Evolutionary conservation across 1,139 yeast species (phyloP), one percentile per base, ranked within the genome.

Genomic region (Sugiyamaella paludigena): DNA sequence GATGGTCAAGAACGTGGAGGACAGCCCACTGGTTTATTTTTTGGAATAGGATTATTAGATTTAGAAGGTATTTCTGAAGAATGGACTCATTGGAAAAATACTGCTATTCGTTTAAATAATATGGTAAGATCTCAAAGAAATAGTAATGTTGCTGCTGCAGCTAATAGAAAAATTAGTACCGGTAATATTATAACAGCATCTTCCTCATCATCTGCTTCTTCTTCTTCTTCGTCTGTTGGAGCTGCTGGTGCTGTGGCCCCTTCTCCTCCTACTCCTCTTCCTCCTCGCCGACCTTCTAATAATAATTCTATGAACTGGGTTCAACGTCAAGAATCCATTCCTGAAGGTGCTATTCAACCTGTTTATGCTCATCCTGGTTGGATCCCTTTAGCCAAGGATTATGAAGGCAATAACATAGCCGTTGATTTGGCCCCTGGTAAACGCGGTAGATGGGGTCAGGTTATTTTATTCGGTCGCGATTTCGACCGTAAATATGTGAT

Each of bases 351-450:
- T 7, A 73, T 89, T 30, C 87, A 85, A 61, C 74, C 77, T 2
- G 81, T 80, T 1, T 91, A 87, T 69, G 92, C 96, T 1, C 89
- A 88, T 65, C 82, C 88, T 6, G 81, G 79, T 62, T 91, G 98
- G 98, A 83, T 91, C 48, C 98, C 98, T 1, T 68, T 91, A 39
- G 79, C 88, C 16, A 87, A 95, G 10, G 98, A 91, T 65, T 82
- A 80, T 52, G 83, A 86, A 9, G 98, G 98, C 15, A 91, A 91
- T 69, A 88, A 88, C 63, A 82, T 91, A 47, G 98, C 91, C 43
- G 75, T 91, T 11, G 98, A 91, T 67, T 74, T 91, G 53, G 85
- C 92, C 2, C 97, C 97, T 1, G 96, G 87, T 3, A 73, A 80
- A 2, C 69, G 72, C 13, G 96, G 96, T 30, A 73, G 69, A 39